Base-by-base conservation (phyloP, 768 basidiomycete genomes). In the Lentinus tigrinus region DNA sequence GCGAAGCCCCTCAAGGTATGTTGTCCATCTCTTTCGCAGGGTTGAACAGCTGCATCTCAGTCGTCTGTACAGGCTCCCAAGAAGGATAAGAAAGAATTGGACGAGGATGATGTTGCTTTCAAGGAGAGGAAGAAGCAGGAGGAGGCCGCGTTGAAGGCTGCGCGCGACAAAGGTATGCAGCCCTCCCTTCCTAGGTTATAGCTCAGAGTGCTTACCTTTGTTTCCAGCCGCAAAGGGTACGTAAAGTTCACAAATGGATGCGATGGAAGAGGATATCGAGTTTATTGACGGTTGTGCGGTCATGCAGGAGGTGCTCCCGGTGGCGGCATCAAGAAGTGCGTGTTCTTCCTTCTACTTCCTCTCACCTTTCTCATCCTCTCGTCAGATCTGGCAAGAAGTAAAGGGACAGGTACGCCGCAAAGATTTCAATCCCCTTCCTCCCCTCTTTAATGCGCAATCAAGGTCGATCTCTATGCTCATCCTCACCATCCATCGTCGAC, bases 301-400 rank as follows among this genome's bases (percentile, higher is more conserved):
- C 13, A 36, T 17, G 27, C 69, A 91, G 91, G 82, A 61, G 90
- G 90, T 21, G 76, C 88, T 10, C 79, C 85, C 52, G 84, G 83
- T 51, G 85, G 82, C 43, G 90, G 92, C 24, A 91, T 93, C 80
- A 93, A 93, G 83, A 93, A 93, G 91, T 92, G 73, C 24, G 3
- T 39, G 16, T 34, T 34, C 19, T 13, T 16, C 17, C 17, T 43
- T 38, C 14, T 27, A 16, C 9, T 23, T 1, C 26, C 52, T 51
- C 48, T 56, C 6, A 24, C 19, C 19, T 61, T 38, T 46, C 26
- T 23, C 38, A 51, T 19, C 61, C 28, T 37, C 28, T 26, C 48
- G 62, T 31, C 66, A 88, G 88, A 71, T 88, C 87, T 36, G 85
- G 84, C 47, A 89, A 89, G 83, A 89, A 89, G 71, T 88, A 78